phyloP scores from a whole-genome alignment of 331 rosid genomes.

The Cydonia oblonga region DNA sequence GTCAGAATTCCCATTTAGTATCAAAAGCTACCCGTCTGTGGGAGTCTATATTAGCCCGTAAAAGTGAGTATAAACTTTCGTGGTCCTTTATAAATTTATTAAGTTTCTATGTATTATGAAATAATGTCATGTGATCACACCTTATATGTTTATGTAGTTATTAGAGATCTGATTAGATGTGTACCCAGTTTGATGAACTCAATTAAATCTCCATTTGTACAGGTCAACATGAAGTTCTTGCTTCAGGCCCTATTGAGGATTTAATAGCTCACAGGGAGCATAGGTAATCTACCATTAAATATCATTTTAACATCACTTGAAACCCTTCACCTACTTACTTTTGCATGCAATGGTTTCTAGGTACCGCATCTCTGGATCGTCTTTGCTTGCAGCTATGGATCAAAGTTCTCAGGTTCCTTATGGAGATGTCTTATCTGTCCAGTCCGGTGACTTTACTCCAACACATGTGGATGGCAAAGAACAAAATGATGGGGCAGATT shows the following conservation, averaged over 20 bases:
- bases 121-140: neutral
- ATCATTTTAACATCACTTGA: constrained; percentile 3
- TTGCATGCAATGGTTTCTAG: constrained; percentile 32
- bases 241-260: constrained; percentile 98
- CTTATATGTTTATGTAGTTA: neutral
- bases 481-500: constrained; percentile 50
- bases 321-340: constrained; percentile 9
- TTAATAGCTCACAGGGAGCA: constrained; percentile 96
- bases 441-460: constrained; percentile 40
- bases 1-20: constrained; percentile 97
- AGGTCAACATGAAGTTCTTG: constrained; percentile 99
- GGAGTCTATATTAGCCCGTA: constrained; percentile 95
- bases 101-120: neutral
- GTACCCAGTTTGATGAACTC: neutral
- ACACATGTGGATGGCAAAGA: constrained; percentile 48
- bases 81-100: neutral
- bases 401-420: constrained; percentile 90
- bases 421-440: constrained; percentile 52
- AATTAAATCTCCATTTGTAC: neutral
- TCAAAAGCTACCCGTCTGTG: constrained; percentile 93
- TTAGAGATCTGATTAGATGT: neutral
- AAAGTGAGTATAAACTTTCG: constrained; percentile 46
- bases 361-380: constrained; percentile 97
- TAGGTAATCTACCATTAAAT: constrained; percentile 42
- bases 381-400: constrained; percentile 99